Conservation (phyloP, 108 stramenopile genomes). For the Skeletonema tropicum region DNA sequence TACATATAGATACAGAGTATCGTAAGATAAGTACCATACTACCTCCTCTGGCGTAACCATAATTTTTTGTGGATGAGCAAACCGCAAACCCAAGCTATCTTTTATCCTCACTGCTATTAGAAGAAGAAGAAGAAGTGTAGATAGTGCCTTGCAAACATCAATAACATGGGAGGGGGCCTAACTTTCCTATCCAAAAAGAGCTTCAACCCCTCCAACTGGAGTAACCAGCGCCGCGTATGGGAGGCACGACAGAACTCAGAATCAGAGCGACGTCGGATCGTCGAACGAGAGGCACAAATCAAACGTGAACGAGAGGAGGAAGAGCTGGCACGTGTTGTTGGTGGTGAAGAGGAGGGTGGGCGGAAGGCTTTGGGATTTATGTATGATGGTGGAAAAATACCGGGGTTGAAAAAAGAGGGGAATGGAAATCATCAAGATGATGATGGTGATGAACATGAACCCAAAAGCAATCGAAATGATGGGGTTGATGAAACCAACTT, state of each 20-base stretch:
- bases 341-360: slow-evolving; percentile 66
- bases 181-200: slow-evolving; percentile 85
- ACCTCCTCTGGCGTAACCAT: too few species aligned
- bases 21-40: too few species aligned
- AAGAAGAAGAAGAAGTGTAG: too few species aligned
- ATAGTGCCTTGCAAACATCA: background rate
- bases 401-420: slow-evolving; percentile 52
- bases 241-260: slow-evolving; percentile 74
- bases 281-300: slow-evolving; percentile 72
- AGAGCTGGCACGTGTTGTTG: slow-evolving; percentile 64
- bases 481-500: slow-evolving; percentile 10
- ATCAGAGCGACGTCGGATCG: slow-evolving; percentile 52
- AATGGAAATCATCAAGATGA: slow-evolving; percentile 13
- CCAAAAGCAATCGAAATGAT: background rate
- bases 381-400: slow-evolving; percentile 71
- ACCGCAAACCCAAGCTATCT: too few species aligned
- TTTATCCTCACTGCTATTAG: too few species aligned
- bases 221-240: slow-evolving; percentile 77
- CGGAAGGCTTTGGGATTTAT: slow-evolving; percentile 76
- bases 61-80: too few species aligned
- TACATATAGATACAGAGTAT: too few species aligned
- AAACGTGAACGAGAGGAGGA: slow-evolving; percentile 82
- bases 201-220: slow-evolving; percentile 83
- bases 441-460: background rate
- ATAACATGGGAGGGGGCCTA: slow-evolving; percentile 78